Base-by-base conservation (phyloP, 495 filamentous ascomycete genomes). In the Trichoderma virens region DNA sequence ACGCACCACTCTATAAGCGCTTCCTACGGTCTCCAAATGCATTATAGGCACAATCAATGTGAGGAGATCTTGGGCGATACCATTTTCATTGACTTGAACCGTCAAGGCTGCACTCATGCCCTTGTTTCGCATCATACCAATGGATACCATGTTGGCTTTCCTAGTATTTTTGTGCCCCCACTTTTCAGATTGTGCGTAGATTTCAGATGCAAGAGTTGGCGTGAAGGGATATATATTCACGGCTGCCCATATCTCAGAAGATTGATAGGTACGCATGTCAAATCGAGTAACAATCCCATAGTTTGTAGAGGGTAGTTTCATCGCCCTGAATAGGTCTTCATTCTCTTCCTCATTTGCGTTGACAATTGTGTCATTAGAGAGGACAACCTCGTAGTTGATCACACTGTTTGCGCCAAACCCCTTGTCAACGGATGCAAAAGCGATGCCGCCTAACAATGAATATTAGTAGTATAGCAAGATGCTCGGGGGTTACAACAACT, bases 231-330 rank as follows among this genome's bases (percentile, higher is more conserved):
- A 47, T 0, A 47, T 11, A 6, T 5, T 18, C 13, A 47, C 43
- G 13, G 43, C 43, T 47, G 13, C 43, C 43, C 43, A 47, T 1
- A 47, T 47, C 2, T 18, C 43, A 18, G 43, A 6, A 6, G 43
- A 47, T 18, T 11, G 13, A n/a, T 71, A 14, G 1, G n/a, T 18
- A 18, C 6, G 13, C 43, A 47, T 65, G 39, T 83, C 77, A 60
- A 80, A 81, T 13, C 76, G 74, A 5, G 82, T 86, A 3, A 85
- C 80, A 31, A 86, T 78, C 0, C 83, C 83, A 66, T 83, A 39
- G 35, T 39, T 39, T 8, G 35, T 39, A 14, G 9, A 8, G 16
- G 35, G 9, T 1, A 39, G 35, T 14, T 39, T 39, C 9, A 39
- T 8, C 9, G 35, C 35, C 35, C 35, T 11, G 35, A 39, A 39